Evolutionary conservation across 2,329 filamentous ascomycete species (phyloP).

Genomic region (Scleromitrula shiraiana): DNA sequence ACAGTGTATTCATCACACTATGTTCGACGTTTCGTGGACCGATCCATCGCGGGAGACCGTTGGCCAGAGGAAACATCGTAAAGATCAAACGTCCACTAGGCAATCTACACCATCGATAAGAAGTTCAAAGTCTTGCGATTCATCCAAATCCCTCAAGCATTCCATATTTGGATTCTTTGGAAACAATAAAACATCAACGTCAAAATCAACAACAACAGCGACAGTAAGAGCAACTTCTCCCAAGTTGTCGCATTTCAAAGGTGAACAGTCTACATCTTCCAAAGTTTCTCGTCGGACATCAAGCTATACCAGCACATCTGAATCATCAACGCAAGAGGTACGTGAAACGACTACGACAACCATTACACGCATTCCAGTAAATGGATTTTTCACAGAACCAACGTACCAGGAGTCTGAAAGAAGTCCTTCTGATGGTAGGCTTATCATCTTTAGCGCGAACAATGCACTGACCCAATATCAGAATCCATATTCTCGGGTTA

Average conservation of each 20-base stretch:
- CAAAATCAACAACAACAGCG: neutral
- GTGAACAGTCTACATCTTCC: conserved; percentile 3
- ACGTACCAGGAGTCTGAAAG: conserved; percentile 11
- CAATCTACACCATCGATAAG: conserved; percentile 8
- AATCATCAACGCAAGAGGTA: conserved; percentile 8
- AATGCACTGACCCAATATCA: conserved; percentile 22
- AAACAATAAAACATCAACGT: conserved; percentile 22
- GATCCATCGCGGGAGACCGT: conserved; percentile 27
- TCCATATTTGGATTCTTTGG: conserved; percentile 28
- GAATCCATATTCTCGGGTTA: conserved; percentile 41
- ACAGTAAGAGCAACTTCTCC: conserved; percentile 1
- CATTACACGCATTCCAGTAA: conserved; percentile 9
- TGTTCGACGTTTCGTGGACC: conserved; percentile 29
- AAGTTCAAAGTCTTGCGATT: conserved; percentile 17
- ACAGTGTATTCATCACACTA: conserved; percentile 12
- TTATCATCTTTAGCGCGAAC: neutral
- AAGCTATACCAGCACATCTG: conserved; percentile 16
- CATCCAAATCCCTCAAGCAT: conserved; percentile 8
- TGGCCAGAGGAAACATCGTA: conserved; percentile 25
- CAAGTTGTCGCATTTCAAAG: conserved; percentile 2
- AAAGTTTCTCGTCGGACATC: conserved; percentile 14
- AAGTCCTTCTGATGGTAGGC: conserved; percentile 21
- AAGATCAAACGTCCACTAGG: conserved; percentile 16
- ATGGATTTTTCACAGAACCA: conserved; percentile 8
- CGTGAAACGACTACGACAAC: conserved; percentile 10